Evolutionary conservation across 176 grass and related monocot species (phyloP).

Genomic region (Avena atlantica): DNA sequence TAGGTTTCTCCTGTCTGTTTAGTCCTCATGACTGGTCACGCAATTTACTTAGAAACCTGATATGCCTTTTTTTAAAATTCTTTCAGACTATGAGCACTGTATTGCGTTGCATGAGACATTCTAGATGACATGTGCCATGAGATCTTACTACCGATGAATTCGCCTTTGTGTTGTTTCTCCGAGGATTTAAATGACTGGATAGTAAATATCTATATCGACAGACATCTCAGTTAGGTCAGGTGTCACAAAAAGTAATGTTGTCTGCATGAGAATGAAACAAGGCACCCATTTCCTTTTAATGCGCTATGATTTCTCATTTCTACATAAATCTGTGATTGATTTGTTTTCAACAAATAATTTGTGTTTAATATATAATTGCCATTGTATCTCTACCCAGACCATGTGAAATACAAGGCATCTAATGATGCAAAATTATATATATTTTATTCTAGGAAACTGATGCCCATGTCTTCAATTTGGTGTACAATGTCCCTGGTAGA

Average conservation of each 20-base stretch:
- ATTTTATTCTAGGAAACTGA: neutral
- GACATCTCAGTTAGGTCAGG: neutral
- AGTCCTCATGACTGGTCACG: neutral
- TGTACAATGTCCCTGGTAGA: slow-evolving; percentile 10
- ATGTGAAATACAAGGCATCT: slow-evolving; percentile 4
- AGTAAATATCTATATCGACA: neutral
- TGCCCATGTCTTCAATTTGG: neutral
- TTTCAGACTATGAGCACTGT: neutral
- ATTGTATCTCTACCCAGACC: neutral
- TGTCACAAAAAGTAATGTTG: neutral
- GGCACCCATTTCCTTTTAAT: slow-evolving; percentile 7
- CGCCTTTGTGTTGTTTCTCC: neutral
- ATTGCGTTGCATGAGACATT: slow-evolving; percentile 1
- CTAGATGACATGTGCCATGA: neutral
- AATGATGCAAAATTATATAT: neutral
- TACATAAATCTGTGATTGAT: neutral
- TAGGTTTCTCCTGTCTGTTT: slow-evolving; percentile 18
- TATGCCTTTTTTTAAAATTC: neutral
- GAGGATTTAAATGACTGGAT: slow-evolving; percentile 22
- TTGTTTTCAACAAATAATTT: neutral
- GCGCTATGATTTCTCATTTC: neutral
- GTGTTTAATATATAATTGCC: neutral
- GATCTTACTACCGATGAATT: slow-evolving; percentile 26
- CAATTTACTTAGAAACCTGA: slow-evolving; percentile 12
- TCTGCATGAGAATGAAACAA: slow-evolving; percentile 28